Evolutionary conservation across 768 basidiomycete genomes (phyloP).

Genomic region (Lentinus tigrinus): DNA sequence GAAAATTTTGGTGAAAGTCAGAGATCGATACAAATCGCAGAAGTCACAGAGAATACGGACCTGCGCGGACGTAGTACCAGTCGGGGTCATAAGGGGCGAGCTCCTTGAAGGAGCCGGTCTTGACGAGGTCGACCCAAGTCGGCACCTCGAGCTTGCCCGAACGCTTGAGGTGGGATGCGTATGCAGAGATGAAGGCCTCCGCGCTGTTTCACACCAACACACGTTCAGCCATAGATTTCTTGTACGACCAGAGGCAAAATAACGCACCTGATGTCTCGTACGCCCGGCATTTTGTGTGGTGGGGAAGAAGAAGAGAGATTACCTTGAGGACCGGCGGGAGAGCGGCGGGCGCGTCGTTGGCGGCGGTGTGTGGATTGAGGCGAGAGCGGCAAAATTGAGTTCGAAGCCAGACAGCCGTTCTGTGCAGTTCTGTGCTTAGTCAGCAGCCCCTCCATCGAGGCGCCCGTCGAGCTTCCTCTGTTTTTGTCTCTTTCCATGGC

Average conservation of each 20-base stretch:
- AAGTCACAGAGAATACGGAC: constrained; percentile 45
- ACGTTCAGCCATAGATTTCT: constrained; percentile 23
- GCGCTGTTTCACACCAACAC: constrained; percentile 52
- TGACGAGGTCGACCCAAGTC: constrained; percentile 97
- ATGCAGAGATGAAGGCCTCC: constrained; percentile 90
- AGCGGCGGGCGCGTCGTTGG: constrained; percentile 49
- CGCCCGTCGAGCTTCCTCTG: background rate
- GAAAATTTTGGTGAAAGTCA: background rate
- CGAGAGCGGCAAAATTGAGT: constrained; percentile 30
- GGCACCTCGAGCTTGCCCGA: constrained; percentile 99
- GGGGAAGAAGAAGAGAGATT: constrained; percentile 21
- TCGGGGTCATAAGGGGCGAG: constrained; percentile 98
- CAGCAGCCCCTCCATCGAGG: constrained; percentile 23
- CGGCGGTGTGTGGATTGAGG: constrained; percentile 41
- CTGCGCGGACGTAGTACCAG: constrained; percentile 99
- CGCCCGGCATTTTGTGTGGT: constrained; percentile 67
- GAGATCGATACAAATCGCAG: no score
- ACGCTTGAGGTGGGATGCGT: constrained; percentile 94
- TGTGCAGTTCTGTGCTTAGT: constrained; percentile 45
- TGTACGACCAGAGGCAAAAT: background rate
- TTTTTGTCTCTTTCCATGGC: no score
- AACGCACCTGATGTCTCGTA: constrained; percentile 75
- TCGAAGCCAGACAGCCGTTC: constrained; percentile 34
- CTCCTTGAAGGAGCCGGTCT: constrained; percentile 97
- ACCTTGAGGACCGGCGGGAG: constrained; percentile 49